A percentile compares a stretch with the other conserved stretches of the same genome.
Evolutionary conservation across 805 yeast genomes (phyloP).

Genomic region (Starmera pachycereana): DNA sequence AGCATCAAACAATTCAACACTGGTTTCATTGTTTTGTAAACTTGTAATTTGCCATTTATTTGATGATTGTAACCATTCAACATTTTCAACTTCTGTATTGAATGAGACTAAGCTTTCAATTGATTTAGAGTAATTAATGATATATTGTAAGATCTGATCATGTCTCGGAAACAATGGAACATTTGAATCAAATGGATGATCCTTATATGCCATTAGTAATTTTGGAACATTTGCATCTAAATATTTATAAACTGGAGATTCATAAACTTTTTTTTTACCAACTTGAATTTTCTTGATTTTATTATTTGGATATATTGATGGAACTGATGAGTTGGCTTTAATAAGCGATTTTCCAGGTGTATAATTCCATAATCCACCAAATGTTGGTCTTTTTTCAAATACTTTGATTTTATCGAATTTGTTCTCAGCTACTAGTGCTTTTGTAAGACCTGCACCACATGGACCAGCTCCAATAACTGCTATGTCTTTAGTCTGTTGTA

Average conservation of each 20-base stretch:
- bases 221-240: slow-evolving; percentile 64
- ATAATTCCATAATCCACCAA: slow-evolving; percentile 81
- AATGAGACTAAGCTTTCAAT: slow-evolving; percentile 31
- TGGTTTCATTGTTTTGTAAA: slow-evolving; percentile 14
- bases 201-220: slow-evolving; percentile 56
- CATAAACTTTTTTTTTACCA: slow-evolving; percentile 26
- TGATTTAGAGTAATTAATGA: slow-evolving; percentile 41
- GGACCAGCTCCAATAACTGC: slow-evolving; percentile 80
- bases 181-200: slow-evolving; percentile 35
- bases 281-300: slow-evolving; percentile 9
- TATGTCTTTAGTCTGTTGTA: slow-evolving; percentile 17
- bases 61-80: slow-evolving; percentile 16
- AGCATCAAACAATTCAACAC: slow-evolving; percentile 39
- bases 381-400: slow-evolving; percentile 44
- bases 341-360: slow-evolving; percentile 9
- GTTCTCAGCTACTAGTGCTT: slow-evolving; percentile 47
- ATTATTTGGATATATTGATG: slow-evolving; percentile 19
- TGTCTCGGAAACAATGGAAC: slow-evolving; percentile 50
- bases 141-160: slow-evolving; percentile 48
- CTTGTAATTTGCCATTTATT: slow-evolving; percentile 35
- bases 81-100: slow-evolving; percentile 36
- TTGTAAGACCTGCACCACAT: slow-evolving; percentile 54
- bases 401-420: slow-evolving; percentile 38
- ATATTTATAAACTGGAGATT: slow-evolving; percentile 50
- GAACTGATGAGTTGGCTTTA: slow-evolving; percentile 11